These are phyloP conservation scores for Coniosporium tulheliwenetii DNA, from an alignment of 2,329 filamentous ascomycete species.

Conservation along the genomic window DNA sequence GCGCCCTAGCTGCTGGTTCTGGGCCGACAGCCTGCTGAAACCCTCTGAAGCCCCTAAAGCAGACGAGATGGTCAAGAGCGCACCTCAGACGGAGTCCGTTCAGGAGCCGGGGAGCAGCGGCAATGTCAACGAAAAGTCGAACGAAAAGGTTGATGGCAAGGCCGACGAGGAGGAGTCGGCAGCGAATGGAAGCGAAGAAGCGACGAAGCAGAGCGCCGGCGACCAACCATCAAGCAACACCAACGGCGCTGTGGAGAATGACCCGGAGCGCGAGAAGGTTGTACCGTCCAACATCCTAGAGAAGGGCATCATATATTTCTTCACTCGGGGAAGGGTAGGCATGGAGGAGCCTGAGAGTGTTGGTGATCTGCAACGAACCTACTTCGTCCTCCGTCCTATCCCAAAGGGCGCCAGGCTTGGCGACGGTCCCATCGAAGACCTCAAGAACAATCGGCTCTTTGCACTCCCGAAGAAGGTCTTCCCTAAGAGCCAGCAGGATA, in stretches of 20 bases:
- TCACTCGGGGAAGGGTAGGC: conserved; percentile 63
- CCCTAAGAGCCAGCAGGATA: conserved; percentile 50
- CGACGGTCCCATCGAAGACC: conserved; percentile 38
- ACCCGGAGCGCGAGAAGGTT: conserved; percentile 32
- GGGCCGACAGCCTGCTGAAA: conserved; percentile 3
- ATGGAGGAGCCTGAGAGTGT: conserved; percentile 54
- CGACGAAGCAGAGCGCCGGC: neutral
- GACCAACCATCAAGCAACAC: neutral
- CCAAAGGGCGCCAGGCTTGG: conserved; percentile 51
- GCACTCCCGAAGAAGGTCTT: conserved; percentile 75
- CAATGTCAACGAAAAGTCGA: conserved; percentile 8
- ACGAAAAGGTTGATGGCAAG: conserved; percentile 12
- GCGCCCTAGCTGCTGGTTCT: conserved; percentile 4
- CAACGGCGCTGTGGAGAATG: conserved; percentile 29
- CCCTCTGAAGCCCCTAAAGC: neutral
- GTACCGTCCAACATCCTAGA: conserved; percentile 55
- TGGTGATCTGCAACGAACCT: conserved; percentile 60
- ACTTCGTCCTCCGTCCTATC: conserved; percentile 64
- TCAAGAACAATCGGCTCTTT: conserved; percentile 53
- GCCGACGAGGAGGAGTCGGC: conserved; percentile 5
- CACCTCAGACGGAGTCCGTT: conserved; percentile 2
- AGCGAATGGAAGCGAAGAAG: neutral
- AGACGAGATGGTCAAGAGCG: too few species aligned
- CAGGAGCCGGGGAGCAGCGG: conserved; percentile 3
- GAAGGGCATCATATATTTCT: conserved; percentile 85